phyloP scores from a whole-genome alignment of 768 basidiomycete genomes.

The Strobilomyces confusus region DNA sequence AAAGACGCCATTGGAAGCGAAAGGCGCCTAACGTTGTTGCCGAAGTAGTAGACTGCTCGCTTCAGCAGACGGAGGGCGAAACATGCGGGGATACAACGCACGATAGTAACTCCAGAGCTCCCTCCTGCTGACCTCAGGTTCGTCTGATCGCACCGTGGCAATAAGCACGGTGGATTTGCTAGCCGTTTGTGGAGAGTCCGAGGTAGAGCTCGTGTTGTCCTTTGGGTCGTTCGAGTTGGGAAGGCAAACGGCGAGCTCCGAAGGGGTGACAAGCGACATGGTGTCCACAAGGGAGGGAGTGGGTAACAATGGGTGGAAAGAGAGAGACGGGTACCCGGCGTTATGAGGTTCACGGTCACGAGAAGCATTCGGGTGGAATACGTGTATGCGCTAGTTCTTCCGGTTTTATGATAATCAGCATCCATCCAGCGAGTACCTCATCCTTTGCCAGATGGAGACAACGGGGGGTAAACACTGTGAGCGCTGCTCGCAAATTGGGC shows the following conservation, averaged over 20 bases:
- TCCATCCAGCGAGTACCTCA: no score
- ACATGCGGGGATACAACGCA: conserved; percentile 20
- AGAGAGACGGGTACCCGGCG: neutral
- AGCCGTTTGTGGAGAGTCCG: conserved; percentile 2
- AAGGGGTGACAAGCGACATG: conserved; percentile 12
- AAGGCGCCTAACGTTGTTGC: conserved; percentile 56
- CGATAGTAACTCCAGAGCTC: conserved; percentile 83
- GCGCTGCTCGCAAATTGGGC: no score
- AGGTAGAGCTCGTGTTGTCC: conserved; percentile 5
- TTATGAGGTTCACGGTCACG: neutral
- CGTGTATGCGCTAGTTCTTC: no score
- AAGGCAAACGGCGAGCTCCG: neutral
- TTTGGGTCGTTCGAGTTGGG: conserved; percentile 9
- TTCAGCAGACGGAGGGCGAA: neutral
- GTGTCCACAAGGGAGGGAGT: neutral
- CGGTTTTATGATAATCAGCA: no score
- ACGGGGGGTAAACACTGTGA: no score
- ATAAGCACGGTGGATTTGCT: conserved; percentile 31
- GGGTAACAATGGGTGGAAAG: neutral
- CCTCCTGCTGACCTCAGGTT: conserved; percentile 67
- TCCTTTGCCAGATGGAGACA: no score
- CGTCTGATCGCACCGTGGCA: conserved; percentile 43
- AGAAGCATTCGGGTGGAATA: neutral
- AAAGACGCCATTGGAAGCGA: neutral
- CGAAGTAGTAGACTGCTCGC: conserved; percentile 70